Conservation (phyloP, 352 stramenopile species). For the Albugo laibachii region DNA sequence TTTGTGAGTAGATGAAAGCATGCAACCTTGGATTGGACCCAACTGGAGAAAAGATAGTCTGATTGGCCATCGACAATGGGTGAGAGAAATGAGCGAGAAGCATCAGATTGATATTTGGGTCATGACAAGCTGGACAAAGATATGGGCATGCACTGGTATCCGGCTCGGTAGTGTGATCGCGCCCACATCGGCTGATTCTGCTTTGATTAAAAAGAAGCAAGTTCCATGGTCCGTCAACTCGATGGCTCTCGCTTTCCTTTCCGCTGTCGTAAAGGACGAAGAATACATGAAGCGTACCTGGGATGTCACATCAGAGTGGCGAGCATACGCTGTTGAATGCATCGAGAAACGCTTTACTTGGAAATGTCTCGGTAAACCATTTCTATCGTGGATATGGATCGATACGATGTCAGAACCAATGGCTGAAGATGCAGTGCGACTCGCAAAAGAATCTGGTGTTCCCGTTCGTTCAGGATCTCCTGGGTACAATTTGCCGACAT, state of each 20-base stretch:
- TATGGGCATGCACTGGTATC: slow-evolving; percentile 82
- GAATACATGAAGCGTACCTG: slow-evolving; percentile 68
- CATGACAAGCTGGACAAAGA: slow-evolving; percentile 86
- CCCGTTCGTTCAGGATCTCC: slow-evolving; percentile 72
- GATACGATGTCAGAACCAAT: slow-evolving; percentile 49
- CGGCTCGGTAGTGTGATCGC: slow-evolving; percentile 77
- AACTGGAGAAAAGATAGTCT: slow-evolving; percentile 70
- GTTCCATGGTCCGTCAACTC: slow-evolving; percentile 84
- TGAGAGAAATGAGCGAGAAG: slow-evolving; percentile 43
- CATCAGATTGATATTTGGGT: slow-evolving; percentile 78
- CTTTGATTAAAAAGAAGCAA: slow-evolving; percentile 79
- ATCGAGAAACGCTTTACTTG: slow-evolving; percentile 40
- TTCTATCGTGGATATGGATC: slow-evolving; percentile 79
- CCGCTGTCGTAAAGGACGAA: slow-evolving; percentile 55
- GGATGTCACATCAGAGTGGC: slow-evolving; percentile 67
- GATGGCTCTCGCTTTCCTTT: slow-evolving; percentile 76
- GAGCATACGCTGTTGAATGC: slow-evolving; percentile 27
- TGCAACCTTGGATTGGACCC: slow-evolving; percentile 79
- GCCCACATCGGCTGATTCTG: slow-evolving; percentile 49
- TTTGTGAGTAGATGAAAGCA: slow-evolving; percentile 51
- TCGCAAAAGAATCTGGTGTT: slow-evolving; percentile 69
- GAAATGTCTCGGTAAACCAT: slow-evolving; percentile 42
- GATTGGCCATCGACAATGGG: slow-evolving; percentile 76
- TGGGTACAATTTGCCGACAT: slow-evolving; percentile 76
- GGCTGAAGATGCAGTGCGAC: slow-evolving; percentile 30